Conservation (phyloP, 257 asterid genomes). For the Solanum arcanum region DNA sequence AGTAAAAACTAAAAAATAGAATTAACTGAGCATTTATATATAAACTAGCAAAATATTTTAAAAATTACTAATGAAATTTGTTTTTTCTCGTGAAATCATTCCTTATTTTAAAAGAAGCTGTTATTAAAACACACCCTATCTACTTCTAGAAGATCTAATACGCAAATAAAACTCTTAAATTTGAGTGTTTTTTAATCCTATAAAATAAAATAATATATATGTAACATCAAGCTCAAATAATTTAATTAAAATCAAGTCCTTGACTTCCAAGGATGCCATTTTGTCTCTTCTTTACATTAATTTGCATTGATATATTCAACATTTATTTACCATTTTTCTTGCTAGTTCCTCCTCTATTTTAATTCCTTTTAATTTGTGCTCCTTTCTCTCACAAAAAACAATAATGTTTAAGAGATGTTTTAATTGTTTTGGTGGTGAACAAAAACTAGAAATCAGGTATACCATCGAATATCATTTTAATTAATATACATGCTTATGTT, state of each 20-base stretch:
- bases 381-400: background rate
- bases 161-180: background rate
- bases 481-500: background rate
- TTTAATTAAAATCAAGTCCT: background rate
- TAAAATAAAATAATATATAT: background rate
- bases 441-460: constrained; percentile 5
- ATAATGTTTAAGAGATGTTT: constrained; percentile 14
- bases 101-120: too few relatives aligned
- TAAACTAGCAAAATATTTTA: too few relatives aligned
- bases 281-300: background rate
- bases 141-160: background rate
- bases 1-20: background rate
- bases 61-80: too few relatives aligned
- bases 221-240: background rate
- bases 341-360: background rate
- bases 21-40: background rate
- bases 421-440: constrained; percentile 10
- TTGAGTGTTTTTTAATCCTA: background rate
- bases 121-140: too few relatives aligned
- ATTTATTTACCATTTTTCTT: background rate
- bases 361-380: background rate
- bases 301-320: background rate
- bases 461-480: too few relatives aligned
- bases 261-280: background rate
- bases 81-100: too few relatives aligned